Percentiles rank a stretch among this genome's conserved stretches.
Evolutionary conservation across 139 green algal species (phyloP).

Genomic region (Nannochloris sp.): DNA sequence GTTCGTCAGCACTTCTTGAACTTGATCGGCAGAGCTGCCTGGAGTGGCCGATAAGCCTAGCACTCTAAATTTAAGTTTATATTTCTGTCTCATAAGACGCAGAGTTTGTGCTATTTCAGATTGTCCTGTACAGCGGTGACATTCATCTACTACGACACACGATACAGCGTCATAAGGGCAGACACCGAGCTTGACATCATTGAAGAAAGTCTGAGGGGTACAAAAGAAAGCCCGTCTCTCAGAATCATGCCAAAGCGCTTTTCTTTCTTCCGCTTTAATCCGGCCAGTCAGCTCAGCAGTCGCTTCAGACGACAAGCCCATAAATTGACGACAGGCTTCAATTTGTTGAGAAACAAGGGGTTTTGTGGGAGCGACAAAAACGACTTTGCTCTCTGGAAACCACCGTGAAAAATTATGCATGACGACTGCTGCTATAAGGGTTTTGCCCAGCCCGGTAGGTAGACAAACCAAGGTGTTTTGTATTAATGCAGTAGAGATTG

Average conservation of each 20-base stretch:
- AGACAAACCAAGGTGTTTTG: constrained; percentile 91
- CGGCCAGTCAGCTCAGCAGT: constrained; percentile 21
- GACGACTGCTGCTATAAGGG: constrained; percentile 89
- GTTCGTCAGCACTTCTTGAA: constrained; percentile 78
- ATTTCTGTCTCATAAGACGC: constrained; percentile 35
- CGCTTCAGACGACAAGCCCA: constrained; percentile 44
- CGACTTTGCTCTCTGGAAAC: constrained; percentile 86
- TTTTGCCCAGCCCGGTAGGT: constrained; percentile 95
- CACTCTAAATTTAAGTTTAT: constrained; percentile 56
- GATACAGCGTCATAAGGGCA: constrained; percentile 61
- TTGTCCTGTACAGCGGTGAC: constrained; percentile 60
- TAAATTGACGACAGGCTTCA: constrained; percentile 63
- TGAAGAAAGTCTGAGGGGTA: constrained; percentile 84
- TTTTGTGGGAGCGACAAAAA: constrained; percentile 89
- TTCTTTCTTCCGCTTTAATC: constrained; percentile 25
- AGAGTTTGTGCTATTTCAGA: constrained; percentile 47
- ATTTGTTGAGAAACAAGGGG: constrained; percentile 92
- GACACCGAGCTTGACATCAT: constrained; percentile 72
- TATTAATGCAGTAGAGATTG: constrained; percentile 65
- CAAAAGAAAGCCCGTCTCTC: constrained; percentile 79
- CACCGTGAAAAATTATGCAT: constrained; percentile 92
- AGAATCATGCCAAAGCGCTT: constrained; percentile 38
- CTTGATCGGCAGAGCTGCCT: constrained; percentile 42
- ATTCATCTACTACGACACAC: constrained; percentile 92
- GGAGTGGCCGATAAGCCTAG: constrained; percentile 88